Base-by-base conservation (phyloP, 2,329 filamentous ascomycete genomes). In the Colletotrichum sojae region DNA sequence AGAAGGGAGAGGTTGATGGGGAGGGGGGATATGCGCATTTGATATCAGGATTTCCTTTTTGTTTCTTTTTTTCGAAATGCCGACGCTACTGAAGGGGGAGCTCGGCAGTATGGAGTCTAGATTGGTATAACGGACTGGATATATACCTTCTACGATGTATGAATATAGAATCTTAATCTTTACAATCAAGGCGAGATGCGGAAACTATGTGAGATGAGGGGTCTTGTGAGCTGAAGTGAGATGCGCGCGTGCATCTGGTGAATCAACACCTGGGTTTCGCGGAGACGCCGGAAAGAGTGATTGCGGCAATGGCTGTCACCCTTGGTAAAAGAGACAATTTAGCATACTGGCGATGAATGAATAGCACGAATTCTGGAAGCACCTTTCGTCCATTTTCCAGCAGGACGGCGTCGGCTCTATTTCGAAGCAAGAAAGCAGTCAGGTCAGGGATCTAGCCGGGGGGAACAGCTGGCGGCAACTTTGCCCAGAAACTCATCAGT, bases 91-190 rank as follows among this genome's bases (percentile, higher is more conserved):
- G 51, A 39, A 52, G 43, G 61, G 10, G 61, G 10, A 27, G 43
- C 48, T 27, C 40, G 60, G 45, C 60, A 10, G 51, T 60, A 18
- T 27, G 43, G 31, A 25, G 43, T 56, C 66, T 69, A 69, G 66
- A 66, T 56, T 69, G 66, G 55, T 55, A 69, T 49, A 36, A 36
- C 9, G 31, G 31, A 36, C 57, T 49, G 66, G 55, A 65, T 48
- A 69, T 64, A 68, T 64, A 68, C 66, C 66, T 69, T 66, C 62
- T 69, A 69, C 55, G 66, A 66, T 69, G 55, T 66, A 69, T 66
- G 66, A 69, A 69, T 66, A 69, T 69, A 69, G 62, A 66, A 52
- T 46, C 49, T 48, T 31, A 63, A 57, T 63, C 22, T 61, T 61
- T 46, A 31, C 51, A 43, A 56, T 45, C 39, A 43, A 54, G 16